These are phyloP conservation scores for cucumber (Cucumis sativus) DNA, from an alignment of 306 rosid genomes.

Conservation along the genomic window Cucumber_9930_V3 NC_026660.2:17228501-17229000, in stretches of 20 bases:
- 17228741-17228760: neutral
- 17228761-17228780: neutral
- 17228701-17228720: neutral
- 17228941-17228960: constrained; percentile 46
- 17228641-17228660: neutral
- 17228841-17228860: constrained; percentile 67
- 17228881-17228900: constrained; percentile 28
- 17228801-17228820: constrained; percentile 92
- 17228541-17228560: neutral
- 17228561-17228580: neutral
- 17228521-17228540: neutral
- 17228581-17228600: neutral
- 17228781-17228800: constrained; percentile 28
- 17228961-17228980: constrained; percentile 18
- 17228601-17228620: neutral
- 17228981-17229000: constrained; percentile 12
- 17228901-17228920: constrained; percentile 22
- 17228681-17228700: neutral
- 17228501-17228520: neutral
- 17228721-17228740: neutral
- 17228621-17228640: neutral
- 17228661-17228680: neutral
- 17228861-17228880: constrained; percentile 42
- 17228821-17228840: constrained; percentile 73
- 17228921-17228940: constrained; percentile 67